Conservation (phyloP, 2,329 filamentous ascomycete species). For the Diaporthe helianthi region DNA sequence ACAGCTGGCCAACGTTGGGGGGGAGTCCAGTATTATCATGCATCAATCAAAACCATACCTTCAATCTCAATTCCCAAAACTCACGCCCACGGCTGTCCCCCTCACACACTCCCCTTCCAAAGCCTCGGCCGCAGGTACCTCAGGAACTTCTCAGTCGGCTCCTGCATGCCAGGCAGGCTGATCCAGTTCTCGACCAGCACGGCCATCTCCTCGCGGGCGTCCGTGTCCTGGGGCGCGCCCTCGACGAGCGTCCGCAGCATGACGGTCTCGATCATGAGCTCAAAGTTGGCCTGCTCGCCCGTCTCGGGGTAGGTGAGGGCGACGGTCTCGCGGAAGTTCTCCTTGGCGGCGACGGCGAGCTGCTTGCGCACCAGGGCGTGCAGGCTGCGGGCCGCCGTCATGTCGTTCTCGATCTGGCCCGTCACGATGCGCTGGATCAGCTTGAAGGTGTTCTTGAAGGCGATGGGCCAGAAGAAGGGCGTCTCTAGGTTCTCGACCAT, state of each 20-base stretch:
- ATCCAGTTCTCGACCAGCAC: constrained; percentile 33
- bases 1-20: background rate
- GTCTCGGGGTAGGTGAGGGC: constrained; percentile 33
- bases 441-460: constrained; percentile 38
- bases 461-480: constrained; percentile 34
- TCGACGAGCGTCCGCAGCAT: constrained; percentile 32
- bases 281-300: constrained; percentile 34
- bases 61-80: background rate
- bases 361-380: constrained; percentile 35
- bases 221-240: constrained; percentile 24
- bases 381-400: constrained; percentile 34
- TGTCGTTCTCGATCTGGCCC: constrained; percentile 40
- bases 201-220: constrained; percentile 33
- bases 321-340: constrained; percentile 32
- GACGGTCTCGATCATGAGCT: constrained; percentile 35
- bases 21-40: too few relatives aligned
- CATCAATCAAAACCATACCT: background rate
- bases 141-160: constrained; percentile 31
- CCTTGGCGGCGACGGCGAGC: constrained; percentile 32
- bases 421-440: constrained; percentile 39
- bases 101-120: constrained; percentile 28
- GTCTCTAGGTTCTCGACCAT: constrained; percentile 33
- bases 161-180: constrained; percentile 29
- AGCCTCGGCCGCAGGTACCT: constrained; percentile 31
- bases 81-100: too few relatives aligned